These are phyloP conservation scores for Puccinia brachypodii DNA, from an alignment of 1,284 basidiomycete species.

Conservation along the genomic window DNA sequence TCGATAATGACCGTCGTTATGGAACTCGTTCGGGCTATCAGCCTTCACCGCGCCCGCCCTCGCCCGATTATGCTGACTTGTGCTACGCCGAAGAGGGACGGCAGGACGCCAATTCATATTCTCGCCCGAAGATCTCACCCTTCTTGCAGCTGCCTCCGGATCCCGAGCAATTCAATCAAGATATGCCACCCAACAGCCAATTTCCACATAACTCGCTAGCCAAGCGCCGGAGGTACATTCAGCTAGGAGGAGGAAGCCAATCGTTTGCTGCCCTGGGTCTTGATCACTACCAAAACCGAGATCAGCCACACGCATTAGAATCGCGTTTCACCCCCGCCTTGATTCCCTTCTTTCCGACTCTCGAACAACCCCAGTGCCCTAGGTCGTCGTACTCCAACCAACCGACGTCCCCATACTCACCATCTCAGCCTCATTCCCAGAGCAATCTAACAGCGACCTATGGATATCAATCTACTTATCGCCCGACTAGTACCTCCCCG, in stretches of 20 bases:
- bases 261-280: neutral
- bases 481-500: neutral
- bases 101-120: neutral
- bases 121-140: neutral
- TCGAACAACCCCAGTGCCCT: neutral
- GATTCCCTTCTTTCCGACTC: neutral
- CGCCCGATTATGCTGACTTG: neutral
- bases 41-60: neutral
- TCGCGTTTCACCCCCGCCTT: slow-evolving; percentile 17
- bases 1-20: neutral
- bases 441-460: neutral
- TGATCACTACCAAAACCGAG: neutral
- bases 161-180: neutral
- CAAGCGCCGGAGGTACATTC: slow-evolving; percentile 10
- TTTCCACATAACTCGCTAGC: too few relatives aligned
- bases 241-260: neutral
- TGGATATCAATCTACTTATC: neutral
- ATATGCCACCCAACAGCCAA: neutral
- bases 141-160: slow-evolving; percentile 20
- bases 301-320: neutral
- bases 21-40: neutral
- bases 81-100: slow-evolving; percentile 4
- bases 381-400: neutral
- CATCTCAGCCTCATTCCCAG: neutral
- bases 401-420: neutral